A percentile compares a stretch with the other conserved stretches of the same genome.
phyloP scores from a whole-genome alignment of 495 filamentous ascomycete genomes.

The Penicillium lividum region DNA sequence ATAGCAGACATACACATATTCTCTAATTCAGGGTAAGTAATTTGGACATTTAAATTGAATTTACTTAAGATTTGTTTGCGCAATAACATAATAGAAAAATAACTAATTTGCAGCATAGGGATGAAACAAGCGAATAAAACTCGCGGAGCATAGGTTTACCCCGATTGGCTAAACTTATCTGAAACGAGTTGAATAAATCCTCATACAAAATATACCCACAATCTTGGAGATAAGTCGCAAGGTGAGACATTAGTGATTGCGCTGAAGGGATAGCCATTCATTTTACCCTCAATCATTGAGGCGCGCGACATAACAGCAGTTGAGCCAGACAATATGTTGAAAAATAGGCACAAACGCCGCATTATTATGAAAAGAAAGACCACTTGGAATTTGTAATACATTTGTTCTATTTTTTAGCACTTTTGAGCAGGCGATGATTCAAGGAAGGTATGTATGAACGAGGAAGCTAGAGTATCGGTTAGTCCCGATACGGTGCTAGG shows the following conservation, averaged over 20 bases:
- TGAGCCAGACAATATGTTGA: no score
- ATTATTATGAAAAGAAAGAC: no score
- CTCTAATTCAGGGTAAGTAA: neutral
- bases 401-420: no score
- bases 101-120: no score
- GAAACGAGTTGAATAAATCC: neutral
- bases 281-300: no score
- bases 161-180: neutral
- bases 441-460: neutral
- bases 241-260: neutral
- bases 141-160: neutral
- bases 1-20: neutral
- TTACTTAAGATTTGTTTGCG: neutral
- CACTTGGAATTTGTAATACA: no score
- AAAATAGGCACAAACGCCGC: no score
- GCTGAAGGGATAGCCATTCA: no score
- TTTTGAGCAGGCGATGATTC: no score
- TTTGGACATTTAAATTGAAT: neutral
- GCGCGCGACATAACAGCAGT: no score
- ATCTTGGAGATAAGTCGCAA: neutral
- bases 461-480: no score
- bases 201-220: neutral
- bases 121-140: neutral
- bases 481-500: no score
- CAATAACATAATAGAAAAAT: neutral